These are phyloP conservation scores for Sarcodon sp. DNA, from an alignment of 768 basidiomycete species.

Conservation along the genomic window DNA sequence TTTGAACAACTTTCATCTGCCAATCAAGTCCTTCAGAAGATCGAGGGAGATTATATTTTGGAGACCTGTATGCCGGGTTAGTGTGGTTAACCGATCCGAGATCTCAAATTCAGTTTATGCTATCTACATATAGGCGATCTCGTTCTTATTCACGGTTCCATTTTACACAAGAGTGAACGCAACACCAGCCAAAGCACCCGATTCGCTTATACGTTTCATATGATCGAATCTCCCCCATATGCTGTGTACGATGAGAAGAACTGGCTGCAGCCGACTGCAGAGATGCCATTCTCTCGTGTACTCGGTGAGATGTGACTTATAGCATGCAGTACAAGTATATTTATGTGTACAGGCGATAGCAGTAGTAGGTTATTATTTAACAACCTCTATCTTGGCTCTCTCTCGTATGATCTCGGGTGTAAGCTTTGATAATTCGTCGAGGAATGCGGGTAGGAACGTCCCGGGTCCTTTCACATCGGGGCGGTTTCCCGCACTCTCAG, in stretches of 20 bases:
- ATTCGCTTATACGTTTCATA: constrained; percentile 93
- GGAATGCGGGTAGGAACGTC: constrained; percentile 50
- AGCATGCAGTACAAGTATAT: not conserved
- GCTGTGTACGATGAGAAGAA: constrained; percentile 83
- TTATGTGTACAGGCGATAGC: not conserved
- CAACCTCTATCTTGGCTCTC: constrained; percentile 13
- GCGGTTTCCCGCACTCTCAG: constrained; percentile 40
- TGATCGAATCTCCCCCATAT: constrained; percentile 68
- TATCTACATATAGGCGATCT: constrained; percentile 52
- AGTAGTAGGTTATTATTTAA: not conserved
- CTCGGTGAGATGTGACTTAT: constrained; percentile 14
- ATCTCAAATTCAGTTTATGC: not conserved
- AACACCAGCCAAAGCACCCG: constrained; percentile 74
- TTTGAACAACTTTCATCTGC: constrained; percentile 52
- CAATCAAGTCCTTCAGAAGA: constrained; percentile 14
- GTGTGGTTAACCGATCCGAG: not conserved
- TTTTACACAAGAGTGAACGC: constrained; percentile 84
- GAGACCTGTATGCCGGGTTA: constrained; percentile 67
- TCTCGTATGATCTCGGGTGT: constrained; percentile 22
- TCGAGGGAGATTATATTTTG: constrained; percentile 42
- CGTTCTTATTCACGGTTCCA: constrained; percentile 87
- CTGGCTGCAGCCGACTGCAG: constrained; percentile 83
- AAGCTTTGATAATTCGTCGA: constrained; percentile 44
- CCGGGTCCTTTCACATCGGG: constrained; percentile 46
- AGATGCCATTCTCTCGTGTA: constrained; percentile 69